phyloP scores from a whole-genome alignment of 139 green algal species.

The Desmodesmus armatus region DNA sequence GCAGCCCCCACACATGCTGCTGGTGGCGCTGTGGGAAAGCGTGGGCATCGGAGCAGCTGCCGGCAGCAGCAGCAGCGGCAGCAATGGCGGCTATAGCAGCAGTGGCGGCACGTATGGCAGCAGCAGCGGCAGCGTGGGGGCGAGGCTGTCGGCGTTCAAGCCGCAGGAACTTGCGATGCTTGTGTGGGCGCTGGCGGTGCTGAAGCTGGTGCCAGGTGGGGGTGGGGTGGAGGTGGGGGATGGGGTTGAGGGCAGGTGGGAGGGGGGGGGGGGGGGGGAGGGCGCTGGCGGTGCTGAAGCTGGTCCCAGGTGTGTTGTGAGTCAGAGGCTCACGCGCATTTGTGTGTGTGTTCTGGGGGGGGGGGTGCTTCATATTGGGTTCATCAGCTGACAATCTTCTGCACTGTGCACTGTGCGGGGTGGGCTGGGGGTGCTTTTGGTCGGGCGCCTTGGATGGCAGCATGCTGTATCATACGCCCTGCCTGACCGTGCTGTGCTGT shows the following conservation, averaged over 20 bases:
- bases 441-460: no score
- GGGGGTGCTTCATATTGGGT: no score
- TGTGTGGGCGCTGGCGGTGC: conserved; percentile 53
- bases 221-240: no score
- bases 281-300: conserved; percentile 49
- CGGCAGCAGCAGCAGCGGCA: background rate
- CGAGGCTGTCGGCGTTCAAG: conserved; percentile 56
- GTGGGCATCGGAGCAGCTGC: background rate
- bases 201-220: conserved; percentile 24
- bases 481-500: no score
- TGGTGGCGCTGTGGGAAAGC: conserved; percentile 36
- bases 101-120: background rate
- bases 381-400: no score
- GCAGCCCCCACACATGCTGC: conserved; percentile 37
- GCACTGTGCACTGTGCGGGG: background rate
- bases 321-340: no score
- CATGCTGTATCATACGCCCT: no score
- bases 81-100: background rate
- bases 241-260: no score
- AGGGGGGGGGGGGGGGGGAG: no score
- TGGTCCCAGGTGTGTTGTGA: no score
- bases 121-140: background rate
- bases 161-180: conserved; percentile 55
- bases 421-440: no score
- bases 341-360: no score